Base-by-base conservation (phyloP, 2,329 filamentous ascomycete genomes). In the Xylaria sp. region DNA sequence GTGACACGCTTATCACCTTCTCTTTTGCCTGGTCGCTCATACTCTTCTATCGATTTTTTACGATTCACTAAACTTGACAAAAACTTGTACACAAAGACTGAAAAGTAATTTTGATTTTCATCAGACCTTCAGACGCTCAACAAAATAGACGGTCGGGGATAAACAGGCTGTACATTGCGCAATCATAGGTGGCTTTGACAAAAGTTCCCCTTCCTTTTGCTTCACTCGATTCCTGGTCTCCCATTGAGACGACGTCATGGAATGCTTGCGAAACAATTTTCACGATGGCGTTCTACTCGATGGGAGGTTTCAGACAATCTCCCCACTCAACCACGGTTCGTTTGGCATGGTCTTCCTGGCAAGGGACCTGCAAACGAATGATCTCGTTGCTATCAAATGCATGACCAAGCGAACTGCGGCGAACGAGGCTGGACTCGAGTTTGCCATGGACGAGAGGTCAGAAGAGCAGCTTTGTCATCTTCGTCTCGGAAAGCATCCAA, bases 271-370 rank as follows among this genome's bases (percentile, higher is more conserved):
- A 84, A 90, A 94, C 83, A 88, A 90, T 79, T 96, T 97, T 83
- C 85, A 90, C 78, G 86, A 90, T 82, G 93, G 92, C 81, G 89
- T 92, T 82, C 84, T 97, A 79, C 90, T 97, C 79, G 90, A 93
- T 80, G 94, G 93, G 81, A 94, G 96, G 75, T 99, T 96, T 82
- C 87, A 92, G 83, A 97, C 94, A 66, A 87, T 98, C 78, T 93
- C 94, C 75, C 94, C 96, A 67, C 92, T 99, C 84, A 99, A 99
- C 80, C 94, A 98, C 87, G 96, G 96, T 76, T 98, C 96, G 65
- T 99, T 98, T 79, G 96, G 96, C 79, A 97, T 98, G 93, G 96
- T 99, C 77, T 98, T 98, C 83, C 91, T 94, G 83, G 96, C 95
- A 69, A 91, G 88, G 80, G 94, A 99, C 80, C 85, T 90, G 73